Base-by-base conservation (phyloP, 345 rosid genomes). In the Clarkia xantiana region DNA sequence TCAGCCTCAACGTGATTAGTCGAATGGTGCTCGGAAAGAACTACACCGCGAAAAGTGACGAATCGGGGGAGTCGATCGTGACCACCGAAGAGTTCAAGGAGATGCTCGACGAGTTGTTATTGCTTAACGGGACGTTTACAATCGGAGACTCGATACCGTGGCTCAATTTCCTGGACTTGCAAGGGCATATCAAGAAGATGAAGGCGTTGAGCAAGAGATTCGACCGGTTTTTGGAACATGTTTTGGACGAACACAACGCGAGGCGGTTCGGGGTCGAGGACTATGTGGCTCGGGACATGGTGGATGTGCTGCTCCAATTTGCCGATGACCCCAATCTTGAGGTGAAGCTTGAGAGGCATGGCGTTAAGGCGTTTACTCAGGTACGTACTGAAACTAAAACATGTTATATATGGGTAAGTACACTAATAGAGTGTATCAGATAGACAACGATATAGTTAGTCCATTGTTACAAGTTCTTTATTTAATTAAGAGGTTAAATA, bases 101-200 rank as follows among this genome's bases (percentile, higher is more conserved):
- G 53, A 82, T 82, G 83, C 55, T 82, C 5, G 81, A 82, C 18
- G 86, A 82, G 66, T 53, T 76, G 62, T 79, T 82, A 42, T 45
- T 74, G 57, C 76, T 82, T 0, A 82, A 75, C 18, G 86, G 91
- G 46, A 67, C 74, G 10, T 22, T 79, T 45, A 78, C 72, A 18
- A 68, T 82, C n/a, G 86, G 93, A 0, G 93, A 77, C 47, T 79
- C 81, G 4, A 82, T 82, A 40, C 84, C 86, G 0, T 82, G 82
- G 84, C 38, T 79, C 10, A 52, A 62, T 46, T 71, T 65, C 58
- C 17, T 82, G 67, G 93, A 82, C 68, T 45, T 82, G 59, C 84
- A 79, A 36, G 86, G 93, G n/a, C 36, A 82, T 20, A 64, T 71
- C 0, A 79, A 64, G 77, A 75, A 78, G 55, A 82, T 79, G 93